phyloP scores from a whole-genome alignment of 805 yeast genomes.

The Teunomyces kruisii region DNA sequence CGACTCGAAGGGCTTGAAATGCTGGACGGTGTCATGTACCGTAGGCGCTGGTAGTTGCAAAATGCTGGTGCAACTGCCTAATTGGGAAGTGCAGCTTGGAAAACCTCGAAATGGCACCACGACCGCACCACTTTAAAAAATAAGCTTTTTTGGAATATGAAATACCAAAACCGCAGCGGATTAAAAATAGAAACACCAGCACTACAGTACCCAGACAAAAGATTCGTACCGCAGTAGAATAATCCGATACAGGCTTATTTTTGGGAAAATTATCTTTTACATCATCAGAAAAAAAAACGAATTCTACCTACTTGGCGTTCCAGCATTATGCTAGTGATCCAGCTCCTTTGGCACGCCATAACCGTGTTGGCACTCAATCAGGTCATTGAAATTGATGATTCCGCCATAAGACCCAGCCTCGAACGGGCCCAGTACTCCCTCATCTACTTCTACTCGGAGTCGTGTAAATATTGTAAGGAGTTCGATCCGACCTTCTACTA shows the following conservation, averaged over 20 bases:
- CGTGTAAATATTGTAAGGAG: slow-evolving; percentile 32
- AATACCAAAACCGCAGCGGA: not conserved
- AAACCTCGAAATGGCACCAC: not conserved
- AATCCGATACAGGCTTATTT: too few species aligned
- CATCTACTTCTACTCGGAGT: slow-evolving; percentile 47
- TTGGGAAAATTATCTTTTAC: not conserved
- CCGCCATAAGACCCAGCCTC: slow-evolving; percentile 14
- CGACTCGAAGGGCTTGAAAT: not conserved
- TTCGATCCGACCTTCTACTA: slow-evolving; percentile 37
- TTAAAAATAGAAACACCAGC: not conserved
- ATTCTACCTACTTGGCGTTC: not conserved
- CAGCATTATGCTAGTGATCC: not conserved
- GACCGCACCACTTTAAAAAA: not conserved
- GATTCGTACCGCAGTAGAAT: too few species aligned
- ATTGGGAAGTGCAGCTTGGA: slow-evolving; percentile 1
- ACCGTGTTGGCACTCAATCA: not conserved
- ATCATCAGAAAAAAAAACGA: not conserved
- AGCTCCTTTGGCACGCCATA: not conserved
- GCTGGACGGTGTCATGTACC: not conserved
- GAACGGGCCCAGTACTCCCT: slow-evolving; percentile 33
- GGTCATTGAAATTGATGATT: slow-evolving; percentile 10
- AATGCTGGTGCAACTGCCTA: slow-evolving; percentile 7
- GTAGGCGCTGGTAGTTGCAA: slow-evolving; percentile 1
- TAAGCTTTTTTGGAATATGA: not conserved
- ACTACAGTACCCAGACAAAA: not conserved